Conservation (phyloP, 176 grass and related monocot species). For the Lolium multiflorum region DNA sequence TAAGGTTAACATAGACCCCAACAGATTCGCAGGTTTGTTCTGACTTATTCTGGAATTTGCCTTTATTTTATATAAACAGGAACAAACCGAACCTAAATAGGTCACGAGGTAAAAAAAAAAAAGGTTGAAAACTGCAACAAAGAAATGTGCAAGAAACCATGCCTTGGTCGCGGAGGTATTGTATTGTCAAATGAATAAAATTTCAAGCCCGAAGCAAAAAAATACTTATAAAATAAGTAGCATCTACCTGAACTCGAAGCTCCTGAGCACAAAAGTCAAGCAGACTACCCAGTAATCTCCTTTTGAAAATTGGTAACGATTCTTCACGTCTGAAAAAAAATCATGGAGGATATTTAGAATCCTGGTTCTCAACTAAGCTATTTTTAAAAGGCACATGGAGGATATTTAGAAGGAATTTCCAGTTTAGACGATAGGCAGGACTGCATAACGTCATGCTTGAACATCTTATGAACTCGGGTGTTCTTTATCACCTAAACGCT, state of each 20-base stretch:
- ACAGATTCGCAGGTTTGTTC: constrained; percentile 3
- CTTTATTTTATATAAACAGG: constrained; percentile 23
- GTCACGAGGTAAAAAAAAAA: constrained; percentile 30
- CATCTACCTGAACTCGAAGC: constrained; percentile 71
- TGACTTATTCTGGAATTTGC: constrained; percentile 11
- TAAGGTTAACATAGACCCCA: constrained; percentile 12
- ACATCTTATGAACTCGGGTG: background rate
- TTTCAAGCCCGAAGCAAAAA: background rate
- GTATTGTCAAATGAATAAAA: constrained; percentile 22
- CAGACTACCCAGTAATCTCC: constrained; percentile 66
- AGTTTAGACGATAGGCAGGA: background rate
- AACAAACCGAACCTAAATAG: background rate
- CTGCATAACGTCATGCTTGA: constrained; percentile 14
- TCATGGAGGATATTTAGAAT: background rate
- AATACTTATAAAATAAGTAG: constrained; percentile 31
- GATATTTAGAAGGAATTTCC: constrained; percentile 22
- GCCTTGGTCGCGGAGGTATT: background rate
- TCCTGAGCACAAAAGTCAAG: constrained; percentile 87
- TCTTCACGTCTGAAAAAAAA: constrained; percentile 77
- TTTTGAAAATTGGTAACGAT: constrained; percentile 77
- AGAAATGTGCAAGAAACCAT: constrained; percentile 22
- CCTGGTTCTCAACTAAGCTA: background rate
- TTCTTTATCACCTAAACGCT: constrained; percentile 14
- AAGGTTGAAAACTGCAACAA: constrained; percentile 22
- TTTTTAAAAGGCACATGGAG: background rate